These are phyloP conservation scores for Francoa sonchifolia DNA, from an alignment of 441 rosid species.

Conservation along the genomic window DNA sequence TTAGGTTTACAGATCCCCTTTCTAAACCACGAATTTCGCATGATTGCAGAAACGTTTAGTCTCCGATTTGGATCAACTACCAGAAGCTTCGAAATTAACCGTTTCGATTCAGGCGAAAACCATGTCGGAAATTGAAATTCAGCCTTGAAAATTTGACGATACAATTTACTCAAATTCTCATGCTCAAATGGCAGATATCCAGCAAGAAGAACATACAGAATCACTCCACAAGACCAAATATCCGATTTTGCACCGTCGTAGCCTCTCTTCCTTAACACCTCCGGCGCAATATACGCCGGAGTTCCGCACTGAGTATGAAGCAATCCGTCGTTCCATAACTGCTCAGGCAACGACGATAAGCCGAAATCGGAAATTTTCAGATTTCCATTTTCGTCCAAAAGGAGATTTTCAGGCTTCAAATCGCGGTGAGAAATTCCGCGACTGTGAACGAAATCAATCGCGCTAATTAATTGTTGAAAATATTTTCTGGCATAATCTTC, in stretches of 20 bases:
- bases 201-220: slow-evolving; percentile 61
- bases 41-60: slow-evolving; percentile 45
- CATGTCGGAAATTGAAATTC: slow-evolving; percentile 60
- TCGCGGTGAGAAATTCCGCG: slow-evolving; percentile 80
- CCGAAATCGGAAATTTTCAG: slow-evolving; percentile 78
- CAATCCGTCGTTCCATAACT: slow-evolving; percentile 52
- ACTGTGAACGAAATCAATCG: slow-evolving; percentile 76
- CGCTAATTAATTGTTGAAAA: slow-evolving; percentile 64
- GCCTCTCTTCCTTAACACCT: slow-evolving; percentile 64
- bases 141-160: slow-evolving; percentile 51
- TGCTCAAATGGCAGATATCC: slow-evolving; percentile 79
- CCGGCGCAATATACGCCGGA: slow-evolving; percentile 81
- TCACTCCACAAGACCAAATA: slow-evolving; percentile 83
- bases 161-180: slow-evolving; percentile 66
- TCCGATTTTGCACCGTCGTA: slow-evolving; percentile 68
- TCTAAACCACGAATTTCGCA: slow-evolving; percentile 49
- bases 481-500: slow-evolving; percentile 65
- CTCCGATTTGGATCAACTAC: slow-evolving; percentile 45
- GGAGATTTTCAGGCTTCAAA: slow-evolving; percentile 66
- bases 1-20: slow-evolving; percentile 29
- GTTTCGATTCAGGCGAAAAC: slow-evolving; percentile 51
- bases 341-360: slow-evolving; percentile 64
- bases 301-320: slow-evolving; percentile 83
- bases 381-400: slow-evolving; percentile 57
- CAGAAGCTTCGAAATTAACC: slow-evolving; percentile 45